A percentile compares a stretch with the other conserved stretches of the same genome.
Evolutionary conservation across 2,329 filamentous ascomycete genomes (phyloP).

Genomic region (Aspergillus ruber): DNA sequence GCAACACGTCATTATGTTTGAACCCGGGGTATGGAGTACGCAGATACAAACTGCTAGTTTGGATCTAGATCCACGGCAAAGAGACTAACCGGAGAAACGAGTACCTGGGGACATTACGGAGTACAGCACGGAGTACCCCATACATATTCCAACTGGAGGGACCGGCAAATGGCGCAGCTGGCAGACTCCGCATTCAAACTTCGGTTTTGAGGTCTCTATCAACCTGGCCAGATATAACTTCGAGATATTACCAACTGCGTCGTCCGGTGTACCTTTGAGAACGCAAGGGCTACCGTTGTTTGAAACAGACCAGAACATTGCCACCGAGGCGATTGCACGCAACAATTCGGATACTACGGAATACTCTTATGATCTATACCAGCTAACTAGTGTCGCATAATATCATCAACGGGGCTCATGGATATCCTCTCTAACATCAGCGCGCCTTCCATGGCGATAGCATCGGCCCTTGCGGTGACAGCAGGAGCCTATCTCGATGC

Average conservation of each 20-base stretch:
- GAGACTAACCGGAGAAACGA: no score
- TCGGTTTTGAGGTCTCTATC: slow-evolving; percentile 5
- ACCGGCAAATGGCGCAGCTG: not conserved
- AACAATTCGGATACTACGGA: no score
- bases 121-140: no score
- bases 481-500: slow-evolving; percentile 40
- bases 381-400: not conserved
- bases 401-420: slow-evolving; percentile 11
- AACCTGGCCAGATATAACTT: no score
- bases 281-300: not conserved
- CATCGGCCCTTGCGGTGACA: slow-evolving; percentile 30
- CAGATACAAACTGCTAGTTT: no score
- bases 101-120: no score
- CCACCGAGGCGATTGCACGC: not conserved
- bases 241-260: no score
- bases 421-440: slow-evolving; percentile 23
- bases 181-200: slow-evolving; percentile 19
- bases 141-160: no score
- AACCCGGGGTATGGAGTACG: no score
- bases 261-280: not conserved
- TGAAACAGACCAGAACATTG: not conserved
- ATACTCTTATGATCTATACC: not conserved
- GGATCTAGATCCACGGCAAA: no score
- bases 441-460: slow-evolving; percentile 24
- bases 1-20: no score